A percentile compares a stretch with the other conserved stretches of the same genome.
phyloP scores from a whole-genome alignment of 2,329 filamentous ascomycete genomes.

The Aspergillus sp. region DNA sequence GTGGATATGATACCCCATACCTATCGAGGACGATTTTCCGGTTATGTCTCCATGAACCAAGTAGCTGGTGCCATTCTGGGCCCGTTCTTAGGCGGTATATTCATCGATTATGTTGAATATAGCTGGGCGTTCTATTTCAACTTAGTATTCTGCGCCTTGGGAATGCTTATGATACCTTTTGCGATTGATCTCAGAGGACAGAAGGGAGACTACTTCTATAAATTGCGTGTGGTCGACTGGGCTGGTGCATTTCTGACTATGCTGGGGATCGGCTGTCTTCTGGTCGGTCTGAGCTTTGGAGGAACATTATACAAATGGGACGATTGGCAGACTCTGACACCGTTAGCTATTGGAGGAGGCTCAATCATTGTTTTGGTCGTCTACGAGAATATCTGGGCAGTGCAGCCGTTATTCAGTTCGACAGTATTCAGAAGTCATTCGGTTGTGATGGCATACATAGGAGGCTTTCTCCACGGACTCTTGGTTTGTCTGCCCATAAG shows the following conservation, averaged over 20 bases:
- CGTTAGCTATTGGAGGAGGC: slow-evolving; percentile 30
- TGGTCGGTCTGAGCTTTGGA: slow-evolving; percentile 41
- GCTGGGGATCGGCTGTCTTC: slow-evolving; percentile 30
- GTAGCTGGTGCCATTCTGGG: slow-evolving; percentile 27
- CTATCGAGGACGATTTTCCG: slow-evolving; percentile 27
- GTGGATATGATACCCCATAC: slow-evolving; percentile 35
- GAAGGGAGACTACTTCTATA: slow-evolving; percentile 16
- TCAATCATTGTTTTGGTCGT: slow-evolving; percentile 27
- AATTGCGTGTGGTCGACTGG: slow-evolving; percentile 36
- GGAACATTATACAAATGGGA: slow-evolving; percentile 37
- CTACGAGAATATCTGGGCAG: slow-evolving; percentile 31
- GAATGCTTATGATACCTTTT: slow-evolving; percentile 25
- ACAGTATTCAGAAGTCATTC: slow-evolving; percentile 33
- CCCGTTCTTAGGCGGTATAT: slow-evolving; percentile 21
- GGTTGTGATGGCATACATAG: slow-evolving; percentile 35
- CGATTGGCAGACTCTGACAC: slow-evolving; percentile 34
- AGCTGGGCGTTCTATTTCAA: slow-evolving; percentile 28
- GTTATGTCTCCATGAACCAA: slow-evolving; percentile 26
- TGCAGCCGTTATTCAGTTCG: slow-evolving; percentile 32
- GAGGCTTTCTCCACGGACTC: slow-evolving; percentile 40
- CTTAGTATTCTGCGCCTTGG: slow-evolving; percentile 25
- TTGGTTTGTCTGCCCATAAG: slow-evolving; percentile 27
- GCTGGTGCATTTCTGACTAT: slow-evolving; percentile 37
- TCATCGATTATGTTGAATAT: slow-evolving; percentile 18
- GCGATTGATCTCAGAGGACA: slow-evolving; percentile 21